Evolutionary conservation across 2,329 filamentous ascomycete species (phyloP).

Genomic region (Arthrocladium fulminans): DNA sequence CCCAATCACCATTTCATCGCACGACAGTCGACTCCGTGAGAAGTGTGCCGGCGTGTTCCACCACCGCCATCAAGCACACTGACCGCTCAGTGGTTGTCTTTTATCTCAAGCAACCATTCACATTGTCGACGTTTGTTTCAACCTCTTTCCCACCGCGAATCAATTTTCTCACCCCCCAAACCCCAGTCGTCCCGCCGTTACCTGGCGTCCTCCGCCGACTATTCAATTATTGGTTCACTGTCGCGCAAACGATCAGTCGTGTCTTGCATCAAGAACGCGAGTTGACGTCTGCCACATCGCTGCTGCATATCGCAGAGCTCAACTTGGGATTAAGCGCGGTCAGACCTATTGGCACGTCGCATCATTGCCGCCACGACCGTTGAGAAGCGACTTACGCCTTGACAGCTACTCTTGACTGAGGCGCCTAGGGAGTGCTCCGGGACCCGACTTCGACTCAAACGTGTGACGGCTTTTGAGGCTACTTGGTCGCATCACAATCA

Average conservation of each 20-base stretch:
- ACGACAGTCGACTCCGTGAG: conserved; percentile 8
- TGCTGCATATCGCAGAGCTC: neutral
- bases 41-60: neutral
- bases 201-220: conserved; percentile 2
- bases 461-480: neutral
- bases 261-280: neutral
- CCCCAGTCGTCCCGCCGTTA: no score
- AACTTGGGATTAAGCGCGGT: neutral
- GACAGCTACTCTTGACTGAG: neutral
- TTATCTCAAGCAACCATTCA: conserved; percentile 6
- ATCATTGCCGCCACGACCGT: neutral
- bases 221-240: conserved; percentile 7
- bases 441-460: neutral
- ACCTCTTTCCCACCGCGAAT: neutral
- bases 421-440: neutral
- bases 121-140: neutral
- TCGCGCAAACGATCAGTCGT: neutral
- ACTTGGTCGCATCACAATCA: neutral
- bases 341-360: neutral
- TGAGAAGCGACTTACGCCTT: neutral
- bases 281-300: neutral
- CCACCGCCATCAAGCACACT: conserved; percentile 10
- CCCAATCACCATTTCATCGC: conserved; percentile 18
- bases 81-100: conserved; percentile 1
- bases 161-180: neutral